A percentile compares a stretch with the other conserved stretches of the same genome.
Evolutionary conservation across 2,329 filamentous ascomycete species (phyloP).

Genomic region (Geosmithia flava): DNA sequence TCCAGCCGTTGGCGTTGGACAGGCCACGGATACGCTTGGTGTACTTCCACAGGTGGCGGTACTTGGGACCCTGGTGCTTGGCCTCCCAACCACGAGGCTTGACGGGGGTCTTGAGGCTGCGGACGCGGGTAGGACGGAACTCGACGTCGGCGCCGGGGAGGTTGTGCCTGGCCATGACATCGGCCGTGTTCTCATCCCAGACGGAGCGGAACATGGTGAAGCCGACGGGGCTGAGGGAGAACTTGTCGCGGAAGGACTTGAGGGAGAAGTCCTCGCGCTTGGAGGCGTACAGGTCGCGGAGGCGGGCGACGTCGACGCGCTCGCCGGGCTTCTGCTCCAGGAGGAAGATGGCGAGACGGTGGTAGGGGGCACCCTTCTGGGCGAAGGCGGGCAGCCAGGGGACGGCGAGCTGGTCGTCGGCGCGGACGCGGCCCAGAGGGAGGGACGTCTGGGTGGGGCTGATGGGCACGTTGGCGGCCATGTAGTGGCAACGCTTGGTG

Average conservation of each 20-base stretch:
- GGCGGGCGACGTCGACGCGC: slow-evolving; percentile 40
- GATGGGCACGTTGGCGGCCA: slow-evolving; percentile 55
- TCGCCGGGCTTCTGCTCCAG: slow-evolving; percentile 62
- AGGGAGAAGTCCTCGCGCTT: slow-evolving; percentile 59
- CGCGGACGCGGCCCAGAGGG: slow-evolving; percentile 49
- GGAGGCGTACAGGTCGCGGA: slow-evolving; percentile 37
- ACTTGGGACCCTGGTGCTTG: slow-evolving; percentile 53
- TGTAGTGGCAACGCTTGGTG: slow-evolving; percentile 72
- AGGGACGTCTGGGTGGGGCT: slow-evolving; percentile 43
- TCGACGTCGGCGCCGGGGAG: slow-evolving; percentile 70
- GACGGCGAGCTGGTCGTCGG: slow-evolving; percentile 53
- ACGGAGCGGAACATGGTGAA: slow-evolving; percentile 77
- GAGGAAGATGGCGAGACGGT: slow-evolving; percentile 74
- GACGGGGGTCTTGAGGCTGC: slow-evolving; percentile 50
- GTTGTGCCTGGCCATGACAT: slow-evolving; percentile 70
- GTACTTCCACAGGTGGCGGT: slow-evolving; percentile 52
- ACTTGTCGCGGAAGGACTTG: slow-evolving; percentile 60
- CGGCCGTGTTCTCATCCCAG: slow-evolving; percentile 83
- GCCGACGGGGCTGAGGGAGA: slow-evolving; percentile 60
- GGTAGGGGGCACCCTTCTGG: slow-evolving; percentile 84
- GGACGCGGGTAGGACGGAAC: slow-evolving; percentile 68
- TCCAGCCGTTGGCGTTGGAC: slow-evolving; percentile 28
- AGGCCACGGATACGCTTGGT: slow-evolving; percentile 42
- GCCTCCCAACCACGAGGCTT: slow-evolving; percentile 55
- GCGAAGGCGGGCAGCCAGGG: slow-evolving; percentile 81